Conservation (phyloP, 805 yeast species). For the Spathaspora girioi region DNA sequence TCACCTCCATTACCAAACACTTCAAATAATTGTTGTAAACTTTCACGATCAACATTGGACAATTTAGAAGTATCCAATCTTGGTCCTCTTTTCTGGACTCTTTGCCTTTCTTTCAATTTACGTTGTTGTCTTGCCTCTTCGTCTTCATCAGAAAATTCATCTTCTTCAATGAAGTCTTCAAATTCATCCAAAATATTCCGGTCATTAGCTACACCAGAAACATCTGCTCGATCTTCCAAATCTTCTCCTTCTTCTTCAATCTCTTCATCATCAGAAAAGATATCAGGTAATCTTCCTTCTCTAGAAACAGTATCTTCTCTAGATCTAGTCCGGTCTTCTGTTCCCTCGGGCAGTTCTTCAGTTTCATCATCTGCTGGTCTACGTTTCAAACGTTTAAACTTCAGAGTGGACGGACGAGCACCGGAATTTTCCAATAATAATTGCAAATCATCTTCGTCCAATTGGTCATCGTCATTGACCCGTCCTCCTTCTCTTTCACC, state of each 20-base stretch:
- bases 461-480: constrained; percentile 50
- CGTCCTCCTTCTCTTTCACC: constrained; percentile 7
- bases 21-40: constrained; percentile 87
- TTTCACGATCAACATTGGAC: constrained; percentile 77
- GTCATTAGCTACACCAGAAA: constrained; percentile 20
- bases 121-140: constrained; percentile 40
- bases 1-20: constrained; percentile 97
- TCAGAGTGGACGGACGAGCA: constrained; percentile 45
- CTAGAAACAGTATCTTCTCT: constrained; percentile 2
- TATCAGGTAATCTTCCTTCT: constrained; percentile 50
- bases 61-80: constrained; percentile 55
- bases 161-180: constrained; percentile 97
- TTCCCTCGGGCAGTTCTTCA: constrained; percentile 19
- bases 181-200: constrained; percentile 67
- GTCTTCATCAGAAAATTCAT: constrained; percentile 89
- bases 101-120: constrained; percentile 26
- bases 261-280: constrained; percentile 58
- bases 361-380: constrained; percentile 43
- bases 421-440: constrained; percentile 89
- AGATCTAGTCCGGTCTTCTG: constrained; percentile 2
- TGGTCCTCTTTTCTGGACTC: constrained; percentile 32
- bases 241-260: constrained; percentile 22
- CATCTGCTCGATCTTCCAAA: constrained; percentile 13
- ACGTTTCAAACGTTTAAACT: constrained; percentile 80
- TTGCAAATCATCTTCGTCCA: constrained; percentile 95